Evolutionary conservation across 2,329 filamentous ascomycete species (phyloP).

Genomic region (Pseudodiploospora longispora): DNA sequence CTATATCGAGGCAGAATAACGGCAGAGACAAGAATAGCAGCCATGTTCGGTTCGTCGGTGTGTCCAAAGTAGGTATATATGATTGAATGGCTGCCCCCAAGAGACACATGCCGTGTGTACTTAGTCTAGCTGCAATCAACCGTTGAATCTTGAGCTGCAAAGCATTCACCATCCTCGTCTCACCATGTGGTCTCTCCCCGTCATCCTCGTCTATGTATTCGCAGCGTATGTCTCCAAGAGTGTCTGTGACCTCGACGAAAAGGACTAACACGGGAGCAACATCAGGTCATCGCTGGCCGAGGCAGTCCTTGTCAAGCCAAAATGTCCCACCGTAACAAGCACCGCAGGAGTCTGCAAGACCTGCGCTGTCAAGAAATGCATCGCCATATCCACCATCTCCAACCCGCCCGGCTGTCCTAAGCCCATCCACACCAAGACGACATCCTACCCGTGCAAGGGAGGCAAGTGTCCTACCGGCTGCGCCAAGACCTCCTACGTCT

Average conservation of each 20-base stretch:
- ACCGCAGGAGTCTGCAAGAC: constrained; percentile 25
- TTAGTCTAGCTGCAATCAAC: neutral
- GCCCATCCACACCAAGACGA: constrained; percentile 18
- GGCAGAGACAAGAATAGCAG: neutral
- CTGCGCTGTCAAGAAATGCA: constrained; percentile 22
- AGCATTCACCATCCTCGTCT: neutral
- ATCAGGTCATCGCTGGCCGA: too few species aligned
- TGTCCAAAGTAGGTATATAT: neutral
- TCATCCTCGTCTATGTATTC: neutral
- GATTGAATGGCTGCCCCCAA: neutral
- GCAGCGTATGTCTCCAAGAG: neutral
- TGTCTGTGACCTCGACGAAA: too few species aligned
- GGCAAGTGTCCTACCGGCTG: constrained; percentile 16
- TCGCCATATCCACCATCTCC: constrained; percentile 22
- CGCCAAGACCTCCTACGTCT: constrained; percentile 15
- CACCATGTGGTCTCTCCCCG: neutral
- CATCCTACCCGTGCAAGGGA: constrained; percentile 15
- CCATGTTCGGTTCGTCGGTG: neutral
- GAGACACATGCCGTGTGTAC: too few species aligned
- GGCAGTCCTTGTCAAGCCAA: neutral
- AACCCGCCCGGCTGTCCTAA: constrained; percentile 21
- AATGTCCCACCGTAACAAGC: constrained; percentile 26
- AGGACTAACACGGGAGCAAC: too few species aligned
- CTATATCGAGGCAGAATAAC: neutral
- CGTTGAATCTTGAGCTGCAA: neutral